Evolutionary conservation across 1,284 basidiomycete species (phyloP), one percentile per base, ranked within the genome.

Genomic region (Neonothopanus nambi): DNA sequence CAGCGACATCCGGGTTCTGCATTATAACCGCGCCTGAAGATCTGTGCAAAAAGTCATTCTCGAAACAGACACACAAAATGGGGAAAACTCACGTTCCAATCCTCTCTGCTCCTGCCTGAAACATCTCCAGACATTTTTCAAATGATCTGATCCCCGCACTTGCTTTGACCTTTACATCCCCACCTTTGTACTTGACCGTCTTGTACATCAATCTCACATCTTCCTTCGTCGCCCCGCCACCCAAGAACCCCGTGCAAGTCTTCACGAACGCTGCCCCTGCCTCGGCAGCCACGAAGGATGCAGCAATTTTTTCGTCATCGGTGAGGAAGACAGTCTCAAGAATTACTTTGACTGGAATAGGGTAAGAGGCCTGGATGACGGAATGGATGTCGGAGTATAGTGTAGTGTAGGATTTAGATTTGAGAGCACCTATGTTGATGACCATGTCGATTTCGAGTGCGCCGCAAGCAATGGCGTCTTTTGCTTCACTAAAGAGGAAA

Each of bases 401-500:
- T 6, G 67, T 57, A 0, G 57, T 46, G 49, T 74, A 81, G 42
- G 70, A 60, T 1, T 67, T 61, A 0, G 72, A 63, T 54, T 76
- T 71, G 5, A 80, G 68, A 2, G 74, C 67, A 2, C 76, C 76
- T 24, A 79, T 68, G 55, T 75, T 74, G 45, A 80, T 64, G 1
- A 79, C 77, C 63, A 73, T 77, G 59, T 80, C 77, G 47, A 79
- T 75, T 59, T 79, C 78, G 12, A 67, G 63, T 3, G 78, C 77
- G 6, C 78, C 78, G 46, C 73, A 67, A 36, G 61, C 55, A 26
- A 78, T 69, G 7, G 77, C 77, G 51, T 73, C 68, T 51, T 62
- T 62, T 3, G 78, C 68, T 66, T 80, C 78, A 55, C 77, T 79
- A 55, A 35, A 15, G 21, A 33, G 20, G n/a, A 50, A 38, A 40